Base-by-base conservation (phyloP, 129 eudicot species). In the Solidago caesia region DNA sequence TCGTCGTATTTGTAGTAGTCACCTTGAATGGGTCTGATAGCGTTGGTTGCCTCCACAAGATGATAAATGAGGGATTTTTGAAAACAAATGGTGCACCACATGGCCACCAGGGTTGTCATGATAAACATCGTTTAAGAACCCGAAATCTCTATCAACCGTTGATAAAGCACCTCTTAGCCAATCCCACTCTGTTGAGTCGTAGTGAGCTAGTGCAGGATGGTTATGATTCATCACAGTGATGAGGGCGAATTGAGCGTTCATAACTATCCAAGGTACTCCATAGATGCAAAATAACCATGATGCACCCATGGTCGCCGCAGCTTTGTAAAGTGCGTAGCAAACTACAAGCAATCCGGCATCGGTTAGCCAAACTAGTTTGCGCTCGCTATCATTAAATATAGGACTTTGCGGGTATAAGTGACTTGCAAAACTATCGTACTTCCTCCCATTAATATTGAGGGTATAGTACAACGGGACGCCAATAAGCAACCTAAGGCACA, bases 101-200 rank as follows among this genome's bases (percentile, higher is more conserved):
- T 82, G 85, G 12, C 82, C 76, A 49, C 74, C 66, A 1, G 79
- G 59, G 25, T 57, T 72, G 42, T 51, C 58, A 63, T 82, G 85
- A 6, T 72, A 68, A 14, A 77, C 7, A 2, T 47, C 66, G 79
- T 82, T 82, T 58, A 77, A 44, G 12, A 82, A 64, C 33, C 79
- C 81, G 10, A 76, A 81, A 68, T 81, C 79, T 49, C 85, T 71
- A 53, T 81, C 85, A 45, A 81, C 77, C 0, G 85, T 82, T 1
- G 66, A 44, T 7, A 82, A 71, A 56, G 85, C 85, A 48, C 85
- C 85, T 42, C 85, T 82, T 8, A 82, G 29, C 85, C 85, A 82
- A 58, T 82, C 82, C 85, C 85, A 82, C 5, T 77, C 85, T 5
- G 71, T 44, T 8, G 85, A 51, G 12, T 82, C 85, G 7, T 77